Evolutionary conservation across 352 stramenopile species (phyloP).

Genomic region (Globisporangium middletonii): DNA sequence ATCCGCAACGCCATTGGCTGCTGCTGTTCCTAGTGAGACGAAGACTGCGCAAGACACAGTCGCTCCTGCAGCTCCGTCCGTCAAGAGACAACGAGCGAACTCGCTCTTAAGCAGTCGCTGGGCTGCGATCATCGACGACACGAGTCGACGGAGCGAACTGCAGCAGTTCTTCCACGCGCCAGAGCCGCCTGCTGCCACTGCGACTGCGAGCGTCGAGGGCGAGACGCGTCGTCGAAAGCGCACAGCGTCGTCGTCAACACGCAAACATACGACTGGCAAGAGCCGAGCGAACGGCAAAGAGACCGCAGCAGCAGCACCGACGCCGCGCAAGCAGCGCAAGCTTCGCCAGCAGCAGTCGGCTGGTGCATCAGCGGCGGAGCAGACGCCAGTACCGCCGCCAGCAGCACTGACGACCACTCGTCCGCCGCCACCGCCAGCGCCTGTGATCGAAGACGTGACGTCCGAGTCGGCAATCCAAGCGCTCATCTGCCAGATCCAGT

Average conservation of each 20-base stretch:
- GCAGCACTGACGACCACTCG: not conserved
- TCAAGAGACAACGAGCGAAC: not conserved
- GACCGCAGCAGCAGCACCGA: not conserved
- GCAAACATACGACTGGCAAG: no score
- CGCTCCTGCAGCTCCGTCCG: no score
- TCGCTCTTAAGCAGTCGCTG: slow-evolving; percentile 9
- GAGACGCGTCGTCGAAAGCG: slow-evolving; percentile 4
- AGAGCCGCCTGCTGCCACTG: not conserved
- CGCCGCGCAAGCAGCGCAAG: not conserved
- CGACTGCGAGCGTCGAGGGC: not conserved
- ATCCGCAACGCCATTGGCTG: no score
- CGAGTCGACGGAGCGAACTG: not conserved
- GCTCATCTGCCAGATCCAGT: slow-evolving; percentile 25
- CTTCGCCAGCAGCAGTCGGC: not conserved
- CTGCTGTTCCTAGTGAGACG: no score
- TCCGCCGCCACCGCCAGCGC: slow-evolving; percentile 3
- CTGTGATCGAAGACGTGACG: slow-evolving; percentile 6
- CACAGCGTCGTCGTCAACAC: no score
- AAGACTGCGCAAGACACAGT: not conserved
- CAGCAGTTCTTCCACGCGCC: slow-evolving; percentile 6
- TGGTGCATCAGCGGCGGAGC: not conserved
- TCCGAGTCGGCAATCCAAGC: slow-evolving; percentile 22
- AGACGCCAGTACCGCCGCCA: not conserved
- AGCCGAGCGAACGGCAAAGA: not conserved
- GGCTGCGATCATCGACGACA: slow-evolving; percentile 8